phyloP scores from a whole-genome alignment of 495 filamentous ascomycete species.

The Aspergillus biplanus region DNA sequence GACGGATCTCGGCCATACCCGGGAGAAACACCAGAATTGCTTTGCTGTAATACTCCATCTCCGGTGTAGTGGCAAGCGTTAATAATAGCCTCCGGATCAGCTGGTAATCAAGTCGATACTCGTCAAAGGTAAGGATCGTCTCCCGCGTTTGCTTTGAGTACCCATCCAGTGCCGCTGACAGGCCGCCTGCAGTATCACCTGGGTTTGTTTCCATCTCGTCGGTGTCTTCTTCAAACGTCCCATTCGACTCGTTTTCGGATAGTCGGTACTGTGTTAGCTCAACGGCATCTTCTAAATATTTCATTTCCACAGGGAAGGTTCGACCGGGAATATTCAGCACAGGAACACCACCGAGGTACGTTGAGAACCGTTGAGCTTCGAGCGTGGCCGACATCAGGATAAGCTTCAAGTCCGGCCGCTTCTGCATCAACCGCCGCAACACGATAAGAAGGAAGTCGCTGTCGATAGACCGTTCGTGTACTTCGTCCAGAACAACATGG shows the following conservation, averaged over 20 bases:
- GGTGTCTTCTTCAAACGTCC: conserved; percentile 48
- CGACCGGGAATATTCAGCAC: conserved; percentile 87
- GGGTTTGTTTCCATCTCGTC: conserved; percentile 51
- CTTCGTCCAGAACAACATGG: conserved; percentile 92
- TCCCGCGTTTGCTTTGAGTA: conserved; percentile 77
- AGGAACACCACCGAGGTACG: conserved; percentile 81
- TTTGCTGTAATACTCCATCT: conserved; percentile 74
- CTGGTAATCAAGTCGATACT: conserved; percentile 84
- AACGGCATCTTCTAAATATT: conserved; percentile 89
- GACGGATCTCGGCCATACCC: conserved; percentile 89
- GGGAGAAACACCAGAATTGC: conserved; percentile 94
- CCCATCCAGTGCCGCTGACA: conserved; percentile 55
- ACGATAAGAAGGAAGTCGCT: conserved; percentile 94
- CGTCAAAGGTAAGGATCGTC: conserved; percentile 75
- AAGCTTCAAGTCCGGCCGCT: conserved; percentile 75
- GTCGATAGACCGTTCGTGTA: conserved; percentile 93
- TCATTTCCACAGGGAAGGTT: conserved; percentile 87
- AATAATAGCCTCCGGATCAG: conserved; percentile 76
- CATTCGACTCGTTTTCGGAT: conserved; percentile 50
- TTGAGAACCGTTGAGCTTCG: conserved; percentile 87
- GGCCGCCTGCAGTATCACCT: conserved; percentile 42
- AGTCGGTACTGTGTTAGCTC: conserved; percentile 75
- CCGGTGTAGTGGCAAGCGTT: conserved; percentile 67
- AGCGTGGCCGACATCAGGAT: conserved; percentile 97
- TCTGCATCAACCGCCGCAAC: conserved; percentile 74